phyloP scores from a whole-genome alignment of 768 basidiomycete species.

The Kwoniella botswanensis region DNA sequence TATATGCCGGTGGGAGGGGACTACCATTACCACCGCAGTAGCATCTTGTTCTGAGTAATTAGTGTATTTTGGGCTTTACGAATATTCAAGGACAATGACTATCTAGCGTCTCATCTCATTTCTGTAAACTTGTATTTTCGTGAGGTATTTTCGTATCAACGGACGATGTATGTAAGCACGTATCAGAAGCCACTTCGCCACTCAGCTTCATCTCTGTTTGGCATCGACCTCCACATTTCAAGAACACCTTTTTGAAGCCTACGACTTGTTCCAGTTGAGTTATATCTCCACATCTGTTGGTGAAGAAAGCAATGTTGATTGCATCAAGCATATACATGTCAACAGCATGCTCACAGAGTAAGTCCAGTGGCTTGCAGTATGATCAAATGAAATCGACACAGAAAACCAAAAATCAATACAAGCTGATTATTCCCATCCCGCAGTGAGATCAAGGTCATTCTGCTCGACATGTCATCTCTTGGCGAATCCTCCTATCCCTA shows the following conservation, averaged over 20 bases:
- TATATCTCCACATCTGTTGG: not conserved
- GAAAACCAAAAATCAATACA: too few relatives aligned
- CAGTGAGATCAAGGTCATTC: conserved; percentile 7
- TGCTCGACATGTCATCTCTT: conserved; percentile 20
- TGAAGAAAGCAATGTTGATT: not conserved
- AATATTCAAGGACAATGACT: too few relatives aligned
- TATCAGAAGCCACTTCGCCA: too few relatives aligned
- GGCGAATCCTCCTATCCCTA: not conserved
- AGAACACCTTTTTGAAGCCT: not conserved
- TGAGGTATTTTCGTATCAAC: too few relatives aligned
- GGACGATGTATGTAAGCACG: too few relatives aligned
- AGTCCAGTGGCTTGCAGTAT: not conserved
- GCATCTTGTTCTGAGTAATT: not conserved
- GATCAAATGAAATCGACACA: not conserved
- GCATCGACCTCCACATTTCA: conserved; percentile 1
- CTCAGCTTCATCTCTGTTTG: too few relatives aligned
- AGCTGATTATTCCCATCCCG: too few relatives aligned
- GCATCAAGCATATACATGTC: not conserved
- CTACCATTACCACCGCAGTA: conserved; percentile 8
- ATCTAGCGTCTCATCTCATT: too few relatives aligned
- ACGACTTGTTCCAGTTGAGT: not conserved
- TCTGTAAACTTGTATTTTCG: too few relatives aligned
- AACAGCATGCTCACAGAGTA: not conserved
- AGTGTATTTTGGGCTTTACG: not conserved
- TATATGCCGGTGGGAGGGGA: conserved; percentile 8